Conservation (phyloP, 306 rosid genomes). For the Quercus ilex region DNA sequence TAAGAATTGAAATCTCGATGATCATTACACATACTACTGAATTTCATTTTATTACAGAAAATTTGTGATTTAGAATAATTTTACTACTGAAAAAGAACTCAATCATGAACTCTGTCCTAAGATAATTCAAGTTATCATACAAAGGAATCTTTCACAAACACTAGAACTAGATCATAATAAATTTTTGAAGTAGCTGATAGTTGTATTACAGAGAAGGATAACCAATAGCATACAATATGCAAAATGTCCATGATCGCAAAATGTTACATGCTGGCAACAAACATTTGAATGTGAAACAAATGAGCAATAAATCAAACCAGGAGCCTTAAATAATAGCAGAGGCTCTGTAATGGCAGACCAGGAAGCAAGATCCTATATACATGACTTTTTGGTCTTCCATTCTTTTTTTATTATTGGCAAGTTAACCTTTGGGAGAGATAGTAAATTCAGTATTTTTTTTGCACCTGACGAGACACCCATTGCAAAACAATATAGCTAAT, state of each 20-base stretch:
- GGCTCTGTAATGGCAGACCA: not conserved
- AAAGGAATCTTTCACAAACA: not conserved
- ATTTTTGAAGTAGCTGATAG: not conserved
- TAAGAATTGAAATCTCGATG: not conserved
- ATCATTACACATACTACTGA: not conserved
- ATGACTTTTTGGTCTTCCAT: not conserved
- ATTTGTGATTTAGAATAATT: not conserved
- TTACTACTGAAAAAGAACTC: not conserved
- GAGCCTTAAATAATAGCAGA: not conserved
- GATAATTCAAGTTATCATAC: not conserved
- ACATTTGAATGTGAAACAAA: not conserved
- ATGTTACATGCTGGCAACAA: too few species aligned
- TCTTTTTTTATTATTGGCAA: not conserved
- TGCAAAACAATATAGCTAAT: too few species aligned
- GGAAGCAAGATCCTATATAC: not conserved
- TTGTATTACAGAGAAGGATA: not conserved
- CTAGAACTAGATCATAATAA: not conserved
- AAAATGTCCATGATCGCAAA: not conserved
- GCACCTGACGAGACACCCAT: too few species aligned
- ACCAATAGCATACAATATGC: not conserved
- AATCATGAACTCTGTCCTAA: not conserved
- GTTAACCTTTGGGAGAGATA: not conserved
- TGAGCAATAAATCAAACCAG: not conserved
- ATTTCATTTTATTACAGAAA: not conserved
- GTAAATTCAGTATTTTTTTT: too few species aligned